Percentiles rank a stretch among this genome's conserved stretches.
Conservation (phyloP, 768 basidiomycete species). For the Kondoa malvinella region DNA sequence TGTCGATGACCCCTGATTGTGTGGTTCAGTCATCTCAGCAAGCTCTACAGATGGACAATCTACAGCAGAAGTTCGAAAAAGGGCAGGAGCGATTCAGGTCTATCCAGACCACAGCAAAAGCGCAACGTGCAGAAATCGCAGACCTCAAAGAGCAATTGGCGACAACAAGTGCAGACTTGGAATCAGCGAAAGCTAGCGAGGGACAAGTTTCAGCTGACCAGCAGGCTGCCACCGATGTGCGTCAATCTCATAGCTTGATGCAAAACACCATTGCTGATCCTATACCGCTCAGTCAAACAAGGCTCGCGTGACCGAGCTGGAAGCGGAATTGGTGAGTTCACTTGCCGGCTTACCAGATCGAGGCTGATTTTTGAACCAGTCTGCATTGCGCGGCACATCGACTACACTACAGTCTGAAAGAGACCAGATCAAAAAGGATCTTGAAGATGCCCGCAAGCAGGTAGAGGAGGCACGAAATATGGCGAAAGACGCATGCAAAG, state of each 20-base stretch:
- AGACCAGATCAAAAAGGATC: slow-evolving; percentile 26
- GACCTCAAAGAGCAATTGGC: slow-evolving; percentile 29
- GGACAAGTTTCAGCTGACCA: no score
- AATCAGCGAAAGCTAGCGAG: slow-evolving; percentile 25
- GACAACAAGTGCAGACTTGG: slow-evolving; percentile 24
- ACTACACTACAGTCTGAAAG: slow-evolving; percentile 30
- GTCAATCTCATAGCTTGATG: no score
- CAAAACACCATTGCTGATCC: neutral
- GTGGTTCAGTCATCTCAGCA: neutral
- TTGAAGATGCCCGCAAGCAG: slow-evolving; percentile 34
- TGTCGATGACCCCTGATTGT: no score
- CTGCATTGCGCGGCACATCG: slow-evolving; percentile 30
- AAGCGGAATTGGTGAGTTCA: slow-evolving; percentile 11
- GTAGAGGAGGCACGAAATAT: slow-evolving; percentile 27
- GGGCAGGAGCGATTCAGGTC: slow-evolving; percentile 23
- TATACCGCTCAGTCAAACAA: slow-evolving; percentile 19
- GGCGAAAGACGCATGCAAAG: slow-evolving; percentile 19
- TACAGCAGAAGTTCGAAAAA: slow-evolving; percentile 14
- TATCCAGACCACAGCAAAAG: slow-evolving; percentile 22
- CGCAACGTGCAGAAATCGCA: slow-evolving; percentile 17
- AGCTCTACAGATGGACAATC: slow-evolving; percentile 10
- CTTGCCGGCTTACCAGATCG: slow-evolving; percentile 12
- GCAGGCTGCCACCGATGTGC: no score
- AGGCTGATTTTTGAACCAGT: slow-evolving; percentile 36
- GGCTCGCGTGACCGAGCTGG: slow-evolving; percentile 24